Evolutionary conservation across 257 asterid species (phyloP), one percentile per base, ranked within the genome.

Genomic region (Solanum bulbocastanum): DNA sequence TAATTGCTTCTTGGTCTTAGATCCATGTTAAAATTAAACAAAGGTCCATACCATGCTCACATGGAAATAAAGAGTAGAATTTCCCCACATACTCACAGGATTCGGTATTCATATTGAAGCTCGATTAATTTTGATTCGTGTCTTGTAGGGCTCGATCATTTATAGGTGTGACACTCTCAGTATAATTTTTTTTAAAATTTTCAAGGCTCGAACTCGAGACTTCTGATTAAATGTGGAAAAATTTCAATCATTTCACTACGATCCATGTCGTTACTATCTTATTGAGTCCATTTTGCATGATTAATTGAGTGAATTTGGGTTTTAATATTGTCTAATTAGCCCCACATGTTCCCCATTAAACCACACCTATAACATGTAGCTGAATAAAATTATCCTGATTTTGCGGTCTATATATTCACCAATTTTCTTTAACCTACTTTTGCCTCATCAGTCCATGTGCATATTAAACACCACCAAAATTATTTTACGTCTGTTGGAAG

Each of bases 341-440:
- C 85, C 85, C 85, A 49, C 85, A 30, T 82, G 85, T 46, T 49
- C 30, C 85, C 85, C 85, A 46, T 81, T 42, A 81, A 81, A 30
- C 85, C 30, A 2, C 69, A 30, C 3, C 42, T 46, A 5, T 10
- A 81, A 46, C 85, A 81, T 49, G 85, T 30, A 46, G 12, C 27
- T 46, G 68, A 81, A 49, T 46, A 81, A 46, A 16, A 46, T 15
- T 81, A 65, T 81, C 42, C 85, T 49, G 30, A 3, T 30, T 32
- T 46, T 30, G 27, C 42, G 42, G 30, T 49, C 30, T 4, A 81
- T 36, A 20, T 35, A 33, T 79, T 46, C 15, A 44, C 5, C 25
- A 42, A 16, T 46, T 81, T 18, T 81, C 16, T 30, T 81, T 81
- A 30, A 46, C 27, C 62, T n/a, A 78, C 16, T 78, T 78, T 78